These are phyloP conservation scores for Bassia scoparia DNA, from an alignment of 148 eudicot genomes.

Conservation along the genomic window DNA sequence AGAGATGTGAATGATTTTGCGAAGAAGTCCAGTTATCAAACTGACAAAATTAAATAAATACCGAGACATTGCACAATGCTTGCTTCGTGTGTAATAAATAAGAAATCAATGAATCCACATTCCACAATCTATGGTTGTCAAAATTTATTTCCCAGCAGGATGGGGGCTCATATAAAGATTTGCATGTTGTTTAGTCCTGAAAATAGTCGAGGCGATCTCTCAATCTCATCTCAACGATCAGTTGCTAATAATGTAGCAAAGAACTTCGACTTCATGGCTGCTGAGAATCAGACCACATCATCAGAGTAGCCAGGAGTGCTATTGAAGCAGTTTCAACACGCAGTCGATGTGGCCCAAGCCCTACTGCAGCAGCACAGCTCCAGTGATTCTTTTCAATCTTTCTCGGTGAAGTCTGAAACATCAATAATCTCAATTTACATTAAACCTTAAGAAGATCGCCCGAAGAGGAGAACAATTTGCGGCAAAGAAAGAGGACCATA, in stretches of 20 bases:
- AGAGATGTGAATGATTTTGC: no score
- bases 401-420: conserved; percentile 67
- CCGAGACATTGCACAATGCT: no score
- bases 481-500: no score
- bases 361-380: conserved; percentile 75
- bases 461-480: no score
- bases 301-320: conserved; percentile 66
- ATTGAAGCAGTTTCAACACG: conserved; percentile 96
- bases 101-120: background rate
- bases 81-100: no score
- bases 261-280: conserved; percentile 20
- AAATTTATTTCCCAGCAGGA: background rate
- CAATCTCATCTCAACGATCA: background rate
- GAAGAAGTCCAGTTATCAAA: no score
- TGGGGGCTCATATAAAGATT: background rate
- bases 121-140: background rate
- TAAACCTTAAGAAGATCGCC: no score
- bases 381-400: conserved; percentile 53
- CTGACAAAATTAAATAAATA: no score
- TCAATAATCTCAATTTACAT: no score
- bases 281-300: conserved; percentile 84
- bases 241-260: background rate
- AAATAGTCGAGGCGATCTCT: background rate
- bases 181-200: background rate
- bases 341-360: conserved; percentile 87